Base-by-base conservation (phyloP, 1,284 basidiomycete species). In the Boletus hoseneyae region DNA sequence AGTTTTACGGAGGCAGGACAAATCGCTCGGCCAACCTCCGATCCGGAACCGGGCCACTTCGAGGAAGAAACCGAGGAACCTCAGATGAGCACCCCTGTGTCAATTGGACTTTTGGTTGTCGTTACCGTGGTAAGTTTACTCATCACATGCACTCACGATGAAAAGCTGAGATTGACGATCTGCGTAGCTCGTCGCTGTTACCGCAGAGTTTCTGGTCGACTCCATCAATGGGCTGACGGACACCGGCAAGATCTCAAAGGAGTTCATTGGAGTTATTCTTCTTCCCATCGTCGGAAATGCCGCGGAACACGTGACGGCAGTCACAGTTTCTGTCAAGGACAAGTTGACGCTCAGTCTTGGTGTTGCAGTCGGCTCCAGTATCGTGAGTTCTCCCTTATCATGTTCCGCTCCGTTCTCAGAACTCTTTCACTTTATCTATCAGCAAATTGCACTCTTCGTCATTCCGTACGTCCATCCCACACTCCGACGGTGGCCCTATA, bases 391-490 rank as follows among this genome's bases (percentile, higher is more conserved):
- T 35, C 47, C 54, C 58, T 54, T 40, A 18, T 50, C 0, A 4
- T 23, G 3, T 13, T 12, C 10, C 10, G 5, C 15, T 13, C 11
- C 10, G 11, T 21, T 29, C 43, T 13, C 3, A 15, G 35, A 39
- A 39, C 48, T 12, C 37, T 23, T 36, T 63, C 43, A 52, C 37
- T 37, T 34, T 29, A 37, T 52, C 47, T n/a, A 42, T 10, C 48
- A 89, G 86, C 93, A 97, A 85, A 92, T 93, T 32, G 87, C 90
- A 2, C 77, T 94, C 23, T 90, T 94, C 58, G 86, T 96, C 50
- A 85, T 94, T 51, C 93, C 93, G 71, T 83, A 53, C 55, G 78
- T 71, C n/a, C 18, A 11, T 6, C 10, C 2, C 29, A 13, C 10
- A 7, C 3, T 29, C 1, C 2, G 62, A 83, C 3, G 23, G 38